Evolutionary conservation across 768 basidiomycete species (phyloP).

Genomic region (Suillus subalutaceus): DNA sequence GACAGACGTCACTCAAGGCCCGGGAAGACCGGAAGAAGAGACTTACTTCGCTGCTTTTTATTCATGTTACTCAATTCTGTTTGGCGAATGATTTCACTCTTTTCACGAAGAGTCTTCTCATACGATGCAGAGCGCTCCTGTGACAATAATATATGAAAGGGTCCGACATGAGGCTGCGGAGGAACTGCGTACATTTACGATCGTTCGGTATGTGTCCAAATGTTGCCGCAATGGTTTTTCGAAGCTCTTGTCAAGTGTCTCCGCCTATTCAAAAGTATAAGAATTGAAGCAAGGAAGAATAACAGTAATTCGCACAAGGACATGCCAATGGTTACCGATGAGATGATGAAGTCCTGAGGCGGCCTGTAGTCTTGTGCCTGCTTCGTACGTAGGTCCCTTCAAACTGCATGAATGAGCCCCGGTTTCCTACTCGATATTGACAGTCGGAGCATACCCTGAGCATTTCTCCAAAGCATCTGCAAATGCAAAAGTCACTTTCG

Average conservation of each 20-base stretch:
- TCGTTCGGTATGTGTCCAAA: constrained; percentile 74
- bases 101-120: constrained; percentile 80
- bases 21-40: constrained; percentile 10
- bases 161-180: constrained; percentile 9
- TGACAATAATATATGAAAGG: constrained; percentile 13
- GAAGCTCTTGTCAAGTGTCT: constrained; percentile 83
- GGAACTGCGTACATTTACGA: constrained; percentile 58
- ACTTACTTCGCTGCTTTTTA: constrained; percentile 81
- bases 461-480: constrained; percentile 87
- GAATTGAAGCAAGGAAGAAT: constrained; percentile 11
- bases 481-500: constrained; percentile 80
- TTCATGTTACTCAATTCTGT: constrained; percentile 88
- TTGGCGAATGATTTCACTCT: constrained; percentile 80
- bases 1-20: constrained; percentile 11
- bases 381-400: constrained; percentile 79
- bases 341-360: constrained; percentile 89
- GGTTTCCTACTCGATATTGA: not conserved
- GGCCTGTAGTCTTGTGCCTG: constrained; percentile 81
- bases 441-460: constrained; percentile 59
- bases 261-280: constrained; percentile 53
- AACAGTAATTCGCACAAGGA: constrained; percentile 60
- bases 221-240: constrained; percentile 89
- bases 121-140: constrained; percentile 87
- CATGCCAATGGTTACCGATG: constrained; percentile 90
- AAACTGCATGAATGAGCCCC: constrained; percentile 45